These are phyloP conservation scores for Mycocentrospora acerina DNA, from an alignment of 2,329 filamentous ascomycete genomes.

Conservation along the genomic window DNA sequence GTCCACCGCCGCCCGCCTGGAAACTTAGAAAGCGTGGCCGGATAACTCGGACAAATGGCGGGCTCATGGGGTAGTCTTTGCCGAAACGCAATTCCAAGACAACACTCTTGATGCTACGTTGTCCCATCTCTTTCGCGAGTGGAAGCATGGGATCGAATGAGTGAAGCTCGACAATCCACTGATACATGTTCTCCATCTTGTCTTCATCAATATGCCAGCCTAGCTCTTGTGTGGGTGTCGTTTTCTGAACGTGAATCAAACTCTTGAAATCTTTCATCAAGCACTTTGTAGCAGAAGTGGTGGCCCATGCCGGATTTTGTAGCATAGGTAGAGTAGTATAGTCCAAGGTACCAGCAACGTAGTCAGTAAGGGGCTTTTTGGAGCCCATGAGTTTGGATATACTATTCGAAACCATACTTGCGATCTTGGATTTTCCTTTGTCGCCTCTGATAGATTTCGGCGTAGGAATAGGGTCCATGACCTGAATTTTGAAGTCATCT, in stretches of 20 bases:
- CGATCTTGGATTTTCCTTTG: conserved; percentile 30
- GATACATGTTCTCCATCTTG: conserved; percentile 73
- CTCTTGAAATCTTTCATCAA: conserved; percentile 66
- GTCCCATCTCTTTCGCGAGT: conserved; percentile 73
- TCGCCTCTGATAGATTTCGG: conserved; percentile 25
- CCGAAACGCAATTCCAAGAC: conserved; percentile 83
- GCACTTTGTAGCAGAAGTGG: conserved; percentile 59
- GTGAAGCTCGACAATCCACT: conserved; percentile 90
- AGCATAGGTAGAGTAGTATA: conserved; percentile 64
- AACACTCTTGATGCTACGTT: conserved; percentile 62
- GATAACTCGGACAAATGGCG: conserved; percentile 82
- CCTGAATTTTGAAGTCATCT: conserved; percentile 2
- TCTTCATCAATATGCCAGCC: conserved; percentile 80
- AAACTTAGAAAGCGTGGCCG: conserved; percentile 78
- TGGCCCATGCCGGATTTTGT: conserved; percentile 66
- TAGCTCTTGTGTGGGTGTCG: conserved; percentile 62
- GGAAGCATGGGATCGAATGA: conserved; percentile 71
- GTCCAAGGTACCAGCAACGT: conserved; percentile 68
- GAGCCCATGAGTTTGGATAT: conserved; percentile 26
- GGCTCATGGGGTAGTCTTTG: conserved; percentile 71
- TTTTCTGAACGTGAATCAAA: conserved; percentile 65
- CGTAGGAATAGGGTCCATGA: conserved; percentile 20
- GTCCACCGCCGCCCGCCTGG: conserved; percentile 72
- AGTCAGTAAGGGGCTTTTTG: conserved; percentile 55
- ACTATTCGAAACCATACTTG: conserved; percentile 10